These are phyloP conservation scores for Globisporangium cylindrosporum DNA, from an alignment of 352 stramenopile genomes.

Conservation along the genomic window DNA sequence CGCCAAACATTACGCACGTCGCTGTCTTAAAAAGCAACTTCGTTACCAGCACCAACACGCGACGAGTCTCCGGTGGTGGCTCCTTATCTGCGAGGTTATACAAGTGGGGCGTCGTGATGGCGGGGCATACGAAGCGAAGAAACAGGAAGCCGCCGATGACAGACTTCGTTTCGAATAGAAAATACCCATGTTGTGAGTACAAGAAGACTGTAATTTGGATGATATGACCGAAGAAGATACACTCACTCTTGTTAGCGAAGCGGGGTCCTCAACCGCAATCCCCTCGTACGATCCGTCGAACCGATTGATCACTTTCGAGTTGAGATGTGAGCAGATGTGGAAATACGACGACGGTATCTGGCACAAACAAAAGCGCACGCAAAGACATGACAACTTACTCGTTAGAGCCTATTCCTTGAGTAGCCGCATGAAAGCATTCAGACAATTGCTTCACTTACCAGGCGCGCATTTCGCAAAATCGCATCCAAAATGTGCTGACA, in stretches of 20 bases:
- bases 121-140: constrained; percentile 85
- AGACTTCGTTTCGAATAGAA: constrained; percentile 30
- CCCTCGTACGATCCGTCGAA: constrained; percentile 65
- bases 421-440: background rate
- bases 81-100: constrained; percentile 80
- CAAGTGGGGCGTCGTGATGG: constrained; percentile 83
- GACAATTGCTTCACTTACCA: constrained; percentile 20
- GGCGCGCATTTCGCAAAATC: constrained; percentile 62
- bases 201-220: background rate
- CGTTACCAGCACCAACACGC: constrained; percentile 82
- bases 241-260: constrained; percentile 52
- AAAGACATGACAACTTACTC: background rate
- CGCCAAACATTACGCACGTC: constrained; percentile 83
- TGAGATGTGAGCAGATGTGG: constrained; percentile 76
- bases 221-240: background rate
- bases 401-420: constrained; percentile 1
- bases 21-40: constrained; percentile 90
- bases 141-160: constrained; percentile 88
- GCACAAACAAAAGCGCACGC: background rate
- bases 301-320: constrained; percentile 63
- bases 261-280: constrained; percentile 52
- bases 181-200: background rate
- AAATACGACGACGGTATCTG: constrained; percentile 72
- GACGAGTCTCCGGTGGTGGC: constrained; percentile 61
- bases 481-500: constrained; percentile 84